Evolutionary conservation across 768 basidiomycete genomes (phyloP), one percentile per base, ranked within the genome.

Genomic region (Tulasnella sp.): DNA sequence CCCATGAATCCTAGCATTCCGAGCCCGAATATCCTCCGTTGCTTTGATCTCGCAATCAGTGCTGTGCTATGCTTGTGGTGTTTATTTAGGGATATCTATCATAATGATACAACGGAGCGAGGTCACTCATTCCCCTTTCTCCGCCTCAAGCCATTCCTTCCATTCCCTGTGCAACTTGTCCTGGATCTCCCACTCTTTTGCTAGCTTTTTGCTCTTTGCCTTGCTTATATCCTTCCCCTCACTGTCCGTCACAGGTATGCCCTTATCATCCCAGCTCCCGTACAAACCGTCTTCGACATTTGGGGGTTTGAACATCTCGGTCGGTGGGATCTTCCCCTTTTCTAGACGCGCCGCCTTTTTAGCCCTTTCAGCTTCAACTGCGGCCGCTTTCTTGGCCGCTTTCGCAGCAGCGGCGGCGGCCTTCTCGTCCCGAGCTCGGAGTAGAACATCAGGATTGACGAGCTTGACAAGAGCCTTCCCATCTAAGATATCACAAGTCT

Each of bases 381-480:
- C 86, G 0, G 91, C 93, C 40, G 92, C 92, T 84, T 96, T 97
- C 85, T 93, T 93, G 22, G 91, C 92, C 2, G 90, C 90, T 84
- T 96, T 97, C 28, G 91, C 94, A 81, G 93, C 92, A 24, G 88
- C 88, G 75, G 89, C 89, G 4, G 91, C 93, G 8, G 91, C 90
- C 87, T 98, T 98, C 84, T 96, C 96, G 81, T 99, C 96, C 72
- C 96, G 91, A 2, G 92, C 93, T 84, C 89, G 92, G 83, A 96
- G 91, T 54, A 99, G 88, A 80, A 94, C 91, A 18, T 91, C 90
- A 2, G 97, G 92, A 54, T 94, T 88, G 37, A 97, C 94, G 64
- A 99, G 89, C 86, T 99, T 99, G 81, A 98, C 94, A 42, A 98
- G 91, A 4, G 97, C 97, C 84, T 92, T 92, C n/a, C 97, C 97